Evolutionary conservation across 2,329 filamentous ascomycete species (phyloP).

Genomic region (Hymenoscyphus fraxineus): DNA sequence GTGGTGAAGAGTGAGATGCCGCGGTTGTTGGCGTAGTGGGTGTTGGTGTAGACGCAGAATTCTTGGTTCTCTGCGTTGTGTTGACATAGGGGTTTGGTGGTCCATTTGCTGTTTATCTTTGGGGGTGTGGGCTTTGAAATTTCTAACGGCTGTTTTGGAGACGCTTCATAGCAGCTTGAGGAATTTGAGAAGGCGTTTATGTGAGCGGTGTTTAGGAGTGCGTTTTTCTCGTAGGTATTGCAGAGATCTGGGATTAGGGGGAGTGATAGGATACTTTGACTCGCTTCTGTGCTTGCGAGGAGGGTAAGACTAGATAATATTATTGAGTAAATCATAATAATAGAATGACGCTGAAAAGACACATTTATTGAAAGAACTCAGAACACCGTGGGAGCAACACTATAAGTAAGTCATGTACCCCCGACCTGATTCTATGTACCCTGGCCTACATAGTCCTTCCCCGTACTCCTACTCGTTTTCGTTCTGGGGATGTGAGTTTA

Average conservation of each 20-base stretch:
- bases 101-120: slow-evolving; percentile 19
- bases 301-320: neutral
- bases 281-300: slow-evolving; percentile 4
- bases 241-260: neutral
- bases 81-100: slow-evolving; percentile 23
- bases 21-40: slow-evolving; percentile 25
- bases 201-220: slow-evolving; percentile 7
- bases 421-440: no score
- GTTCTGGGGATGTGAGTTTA: no score
- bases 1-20: slow-evolving; percentile 32
- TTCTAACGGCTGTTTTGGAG: neutral
- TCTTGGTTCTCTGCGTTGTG: slow-evolving; percentile 18
- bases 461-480: no score
- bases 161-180: neutral
- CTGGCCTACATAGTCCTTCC: no score
- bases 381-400: no score
- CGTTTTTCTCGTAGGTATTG: neutral
- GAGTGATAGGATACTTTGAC: slow-evolving; percentile 2
- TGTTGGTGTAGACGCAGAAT: slow-evolving; percentile 31
- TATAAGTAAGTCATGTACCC: no score
- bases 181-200: neutral
- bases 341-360: neutral
- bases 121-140: slow-evolving; percentile 5
- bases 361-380: neutral
- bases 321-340: neutral